Conservation (phyloP, 1,284 basidiomycete species). For the Kwoniella shivajii region DNA sequence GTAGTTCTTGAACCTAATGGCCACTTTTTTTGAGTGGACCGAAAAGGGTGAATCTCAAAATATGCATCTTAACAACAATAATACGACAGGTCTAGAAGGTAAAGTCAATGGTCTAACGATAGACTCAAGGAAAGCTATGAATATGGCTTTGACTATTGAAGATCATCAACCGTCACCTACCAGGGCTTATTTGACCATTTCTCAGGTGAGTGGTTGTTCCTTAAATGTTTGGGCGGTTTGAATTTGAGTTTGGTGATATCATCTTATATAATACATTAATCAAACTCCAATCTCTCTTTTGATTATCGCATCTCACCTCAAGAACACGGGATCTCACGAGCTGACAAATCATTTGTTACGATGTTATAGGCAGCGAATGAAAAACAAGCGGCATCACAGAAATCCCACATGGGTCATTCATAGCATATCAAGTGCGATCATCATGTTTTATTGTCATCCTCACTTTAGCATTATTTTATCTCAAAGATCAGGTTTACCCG, state of each 20-base stretch:
- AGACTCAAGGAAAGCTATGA: slow-evolving; percentile 21
- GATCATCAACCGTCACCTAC: slow-evolving; percentile 31
- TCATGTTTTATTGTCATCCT: no score
- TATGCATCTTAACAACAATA: not conserved
- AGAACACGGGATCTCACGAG: not conserved
- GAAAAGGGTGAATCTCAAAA: slow-evolving; percentile 6
- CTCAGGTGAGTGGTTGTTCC: slow-evolving; percentile 45
- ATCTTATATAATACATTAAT: not conserved
- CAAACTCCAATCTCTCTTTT: not conserved
- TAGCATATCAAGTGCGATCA: no score
- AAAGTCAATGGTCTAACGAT: slow-evolving; percentile 26
- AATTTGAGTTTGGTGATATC: not conserved
- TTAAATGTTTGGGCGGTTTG: not conserved
- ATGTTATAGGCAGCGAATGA: slow-evolving; percentile 20
- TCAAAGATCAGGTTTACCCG: no score
- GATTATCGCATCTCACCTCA: not conserved
- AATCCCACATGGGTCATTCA: no score
- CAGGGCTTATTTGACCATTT: slow-evolving; percentile 53
- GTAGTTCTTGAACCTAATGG: slow-evolving; percentile 5
- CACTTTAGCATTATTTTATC: no score
- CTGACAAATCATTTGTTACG: not conserved
- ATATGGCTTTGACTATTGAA: slow-evolving; percentile 18
- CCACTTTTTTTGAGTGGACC: slow-evolving; percentile 5
- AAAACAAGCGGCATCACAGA: slow-evolving; percentile 19
- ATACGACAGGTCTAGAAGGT: slow-evolving; percentile 16